Conservation (phyloP, 169 alveolate species). For the Eimeria praecox region DNA sequence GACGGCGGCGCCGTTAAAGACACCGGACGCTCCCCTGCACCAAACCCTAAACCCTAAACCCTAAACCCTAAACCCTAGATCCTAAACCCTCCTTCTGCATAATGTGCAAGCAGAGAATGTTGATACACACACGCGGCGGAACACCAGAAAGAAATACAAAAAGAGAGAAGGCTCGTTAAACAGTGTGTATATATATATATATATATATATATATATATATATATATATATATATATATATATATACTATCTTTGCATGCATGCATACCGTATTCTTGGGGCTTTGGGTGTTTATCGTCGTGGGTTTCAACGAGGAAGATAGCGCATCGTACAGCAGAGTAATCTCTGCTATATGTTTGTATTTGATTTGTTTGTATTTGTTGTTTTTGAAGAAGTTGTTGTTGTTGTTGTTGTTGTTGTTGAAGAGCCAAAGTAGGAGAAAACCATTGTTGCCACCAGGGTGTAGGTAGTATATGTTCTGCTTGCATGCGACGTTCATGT, state of each 20-base stretch:
- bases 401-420: neutral
- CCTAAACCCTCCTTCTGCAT: neutral
- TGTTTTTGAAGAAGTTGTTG: neutral
- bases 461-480: neutral
- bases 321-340: constrained; percentile 17
- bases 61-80: neutral
- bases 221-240: neutral
- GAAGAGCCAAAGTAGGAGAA: neutral
- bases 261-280: constrained; percentile 48
- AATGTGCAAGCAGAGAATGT: neutral
- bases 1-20: neutral
- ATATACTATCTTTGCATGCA: neutral
- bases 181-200: neutral
- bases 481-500: neutral
- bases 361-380: neutral
- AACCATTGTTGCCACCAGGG: neutral
- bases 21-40: neutral
- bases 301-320: constrained; percentile 64
- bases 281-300: constrained; percentile 63
- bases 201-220: neutral
- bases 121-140: neutral
- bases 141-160: neutral
- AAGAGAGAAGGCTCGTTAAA: neutral
- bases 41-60: neutral
- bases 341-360: neutral